phyloP scores from a whole-genome alignment of 163 green algal genomes.

The Scenedesmus sp. region DNA sequence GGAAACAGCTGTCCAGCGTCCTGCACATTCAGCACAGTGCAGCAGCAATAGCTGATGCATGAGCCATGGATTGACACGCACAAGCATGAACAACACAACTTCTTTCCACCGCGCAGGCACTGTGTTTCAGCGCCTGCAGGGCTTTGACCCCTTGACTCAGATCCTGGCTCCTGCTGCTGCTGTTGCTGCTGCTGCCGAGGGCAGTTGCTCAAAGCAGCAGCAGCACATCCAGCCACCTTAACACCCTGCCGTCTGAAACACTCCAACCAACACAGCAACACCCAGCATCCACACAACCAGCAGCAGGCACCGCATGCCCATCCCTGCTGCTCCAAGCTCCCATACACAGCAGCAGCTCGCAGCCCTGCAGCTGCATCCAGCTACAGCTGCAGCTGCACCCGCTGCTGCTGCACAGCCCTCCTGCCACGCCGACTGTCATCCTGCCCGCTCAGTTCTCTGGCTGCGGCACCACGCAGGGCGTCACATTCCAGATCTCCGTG shows the following conservation, averaged over 20 bases:
- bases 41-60: too few species aligned
- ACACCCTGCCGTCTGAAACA: background rate
- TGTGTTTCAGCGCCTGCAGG: too few species aligned
- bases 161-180: background rate
- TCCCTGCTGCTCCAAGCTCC: background rate
- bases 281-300: background rate
- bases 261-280: background rate
- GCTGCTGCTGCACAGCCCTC: background rate
- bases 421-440: background rate
- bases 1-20: too few species aligned
- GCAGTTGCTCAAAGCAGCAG: background rate
- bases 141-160: background rate
- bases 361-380: background rate
- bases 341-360: background rate
- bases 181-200: too few species aligned
- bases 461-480: slow-evolving; percentile 77
- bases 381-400: background rate
- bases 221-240: background rate
- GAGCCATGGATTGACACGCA: too few species aligned
- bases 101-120: background rate
- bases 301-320: background rate
- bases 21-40: too few species aligned
- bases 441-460: slow-evolving; percentile 14
- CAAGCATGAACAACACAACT: background rate
- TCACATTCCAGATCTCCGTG: slow-evolving; percentile 83